phyloP scores from a whole-genome alignment of 371 early-diverging fungal species.

The Dinochytrium kinnereticum region DNA sequence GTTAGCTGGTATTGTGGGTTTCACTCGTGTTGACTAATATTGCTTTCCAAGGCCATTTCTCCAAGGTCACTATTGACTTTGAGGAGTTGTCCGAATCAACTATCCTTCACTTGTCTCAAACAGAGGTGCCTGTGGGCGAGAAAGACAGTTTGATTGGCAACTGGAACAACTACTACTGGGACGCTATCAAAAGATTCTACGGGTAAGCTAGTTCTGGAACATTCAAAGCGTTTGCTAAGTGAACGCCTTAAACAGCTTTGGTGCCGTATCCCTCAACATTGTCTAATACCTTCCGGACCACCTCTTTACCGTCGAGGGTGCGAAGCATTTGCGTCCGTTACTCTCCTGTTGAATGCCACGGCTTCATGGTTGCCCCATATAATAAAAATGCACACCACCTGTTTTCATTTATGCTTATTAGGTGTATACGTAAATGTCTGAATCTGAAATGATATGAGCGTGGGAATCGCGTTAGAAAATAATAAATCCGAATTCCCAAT shows the following conservation, averaged over 20 bases:
- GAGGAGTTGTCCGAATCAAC: constrained; percentile 75
- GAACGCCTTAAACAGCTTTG: constrained; percentile 1
- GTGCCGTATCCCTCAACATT: constrained; percentile 15
- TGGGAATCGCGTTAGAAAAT: no score
- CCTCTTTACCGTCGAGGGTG: no score
- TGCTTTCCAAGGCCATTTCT: constrained; percentile 68
- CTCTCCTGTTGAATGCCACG: no score
- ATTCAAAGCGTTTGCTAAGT: not conserved
- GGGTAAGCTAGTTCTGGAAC: constrained; percentile 60
- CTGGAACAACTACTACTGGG: constrained; percentile 94
- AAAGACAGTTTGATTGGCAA: constrained; percentile 81
- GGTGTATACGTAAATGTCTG: no score
- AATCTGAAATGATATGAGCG: no score
- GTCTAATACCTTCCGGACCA: no score
- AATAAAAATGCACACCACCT: no score
- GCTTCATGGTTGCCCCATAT: no score
- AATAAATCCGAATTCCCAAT: no score
- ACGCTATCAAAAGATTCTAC: constrained; percentile 89
- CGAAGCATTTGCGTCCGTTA: no score
- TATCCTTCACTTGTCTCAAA: constrained; percentile 76
- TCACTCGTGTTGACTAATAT: not conserved
- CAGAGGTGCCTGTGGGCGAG: constrained; percentile 88
- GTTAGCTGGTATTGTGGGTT: constrained; percentile 35
- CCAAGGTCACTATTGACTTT: constrained; percentile 76
- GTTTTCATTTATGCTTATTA: no score